phyloP scores from a whole-genome alignment of 2,329 filamentous ascomycete species.

The Trichoderma atroviride region DNA sequence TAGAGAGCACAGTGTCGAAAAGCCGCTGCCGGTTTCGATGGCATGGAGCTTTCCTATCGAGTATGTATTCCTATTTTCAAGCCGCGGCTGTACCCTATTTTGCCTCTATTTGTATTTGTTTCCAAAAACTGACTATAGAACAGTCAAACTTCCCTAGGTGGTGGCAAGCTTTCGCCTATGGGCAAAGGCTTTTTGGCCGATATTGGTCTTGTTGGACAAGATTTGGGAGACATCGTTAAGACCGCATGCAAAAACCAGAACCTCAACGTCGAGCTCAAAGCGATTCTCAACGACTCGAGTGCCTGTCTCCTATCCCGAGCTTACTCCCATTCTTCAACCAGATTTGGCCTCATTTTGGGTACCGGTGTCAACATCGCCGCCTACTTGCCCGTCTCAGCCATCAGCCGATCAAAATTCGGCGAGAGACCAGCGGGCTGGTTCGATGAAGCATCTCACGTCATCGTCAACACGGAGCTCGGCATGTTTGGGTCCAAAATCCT shows the following conservation, averaged over 20 bases:
- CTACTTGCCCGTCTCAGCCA: slow-evolving; percentile 61
- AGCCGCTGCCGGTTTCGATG: slow-evolving; percentile 60
- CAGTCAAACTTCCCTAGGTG: slow-evolving; percentile 65
- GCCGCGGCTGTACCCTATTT: neutral
- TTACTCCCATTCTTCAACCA: slow-evolving; percentile 60
- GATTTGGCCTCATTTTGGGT: slow-evolving; percentile 67
- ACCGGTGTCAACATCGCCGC: slow-evolving; percentile 69
- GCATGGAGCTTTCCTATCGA: slow-evolving; percentile 73
- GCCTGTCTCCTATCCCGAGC: slow-evolving; percentile 68
- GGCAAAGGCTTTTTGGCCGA: slow-evolving; percentile 67
- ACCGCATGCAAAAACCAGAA: slow-evolving; percentile 54
- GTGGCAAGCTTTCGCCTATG: slow-evolving; percentile 63
- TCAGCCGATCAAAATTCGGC: slow-evolving; percentile 61
- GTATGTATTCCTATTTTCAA: slow-evolving; percentile 47
- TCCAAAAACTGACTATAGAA: slow-evolving; percentile 1
- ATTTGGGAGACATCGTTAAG: slow-evolving; percentile 62
- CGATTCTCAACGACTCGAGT: slow-evolving; percentile 68
- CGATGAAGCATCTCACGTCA: slow-evolving; percentile 60
- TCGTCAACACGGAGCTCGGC: slow-evolving; percentile 68
- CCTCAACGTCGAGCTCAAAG: slow-evolving; percentile 58
- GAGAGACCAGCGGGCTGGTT: slow-evolving; percentile 59
- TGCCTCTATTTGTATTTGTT: neutral
- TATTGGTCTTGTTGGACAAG: slow-evolving; percentile 59
- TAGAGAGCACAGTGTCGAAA: slow-evolving; percentile 41
- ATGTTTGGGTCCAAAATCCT: slow-evolving; percentile 66